Conservation (phyloP, 2,329 filamentous ascomycete genomes). For the Fusarium pseudograminearum region DNA sequence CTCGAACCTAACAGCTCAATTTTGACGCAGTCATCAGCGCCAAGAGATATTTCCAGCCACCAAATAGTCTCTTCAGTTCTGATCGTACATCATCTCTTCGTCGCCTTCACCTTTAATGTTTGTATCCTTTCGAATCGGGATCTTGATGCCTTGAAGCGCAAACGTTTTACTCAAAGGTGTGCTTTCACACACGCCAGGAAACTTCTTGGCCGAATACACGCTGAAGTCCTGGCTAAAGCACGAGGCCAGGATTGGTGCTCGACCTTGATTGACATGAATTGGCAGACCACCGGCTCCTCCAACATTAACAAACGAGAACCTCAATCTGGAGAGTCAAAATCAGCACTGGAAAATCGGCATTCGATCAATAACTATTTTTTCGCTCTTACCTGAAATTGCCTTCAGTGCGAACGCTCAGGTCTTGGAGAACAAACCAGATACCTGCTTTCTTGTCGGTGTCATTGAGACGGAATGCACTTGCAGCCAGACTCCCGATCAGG, state of each 20-base stretch:
- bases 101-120: constrained; percentile 65
- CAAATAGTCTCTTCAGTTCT: constrained; percentile 11
- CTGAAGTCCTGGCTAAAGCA: constrained; percentile 91
- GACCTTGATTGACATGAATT: constrained; percentile 74
- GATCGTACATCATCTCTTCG: constrained; percentile 59
- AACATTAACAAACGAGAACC: constrained; percentile 87
- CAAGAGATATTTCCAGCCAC: not conserved
- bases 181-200: constrained; percentile 95
- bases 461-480: constrained; percentile 85
- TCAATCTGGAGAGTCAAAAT: constrained; percentile 59
- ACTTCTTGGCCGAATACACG: constrained; percentile 97
- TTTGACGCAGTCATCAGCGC: not conserved
- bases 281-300: constrained; percentile 62
- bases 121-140: constrained; percentile 92
- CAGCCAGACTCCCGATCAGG: constrained; percentile 89
- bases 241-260: constrained; percentile 84
- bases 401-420: constrained; percentile 93
- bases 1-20: not conserved
- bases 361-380: not conserved
- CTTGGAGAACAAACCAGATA: constrained; percentile 97
- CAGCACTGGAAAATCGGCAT: constrained; percentile 17
- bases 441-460: constrained; percentile 85
- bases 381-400: constrained; percentile 81
- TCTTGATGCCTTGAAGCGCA: constrained; percentile 94
- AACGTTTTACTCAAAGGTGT: constrained; percentile 93